A percentile compares a stretch with the other conserved stretches of the same genome.
Evolutionary conservation across 768 basidiomycete genomes (phyloP).

Genomic region (Russula sp.): DNA sequence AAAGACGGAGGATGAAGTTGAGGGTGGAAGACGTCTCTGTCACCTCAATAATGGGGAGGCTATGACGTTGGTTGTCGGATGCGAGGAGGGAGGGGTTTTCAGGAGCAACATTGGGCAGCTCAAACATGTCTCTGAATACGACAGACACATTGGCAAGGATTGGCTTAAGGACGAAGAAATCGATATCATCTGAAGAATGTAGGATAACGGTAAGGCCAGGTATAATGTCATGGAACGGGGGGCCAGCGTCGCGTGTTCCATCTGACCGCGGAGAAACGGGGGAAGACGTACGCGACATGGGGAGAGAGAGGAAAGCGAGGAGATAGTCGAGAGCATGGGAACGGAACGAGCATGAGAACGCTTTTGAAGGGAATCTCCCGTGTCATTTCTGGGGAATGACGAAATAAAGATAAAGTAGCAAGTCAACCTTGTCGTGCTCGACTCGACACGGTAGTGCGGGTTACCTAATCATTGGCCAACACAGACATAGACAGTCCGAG

Average conservation of each 20-base stretch:
- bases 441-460: background rate
- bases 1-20: constrained; percentile 13
- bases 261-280: background rate
- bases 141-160: constrained; percentile 12
- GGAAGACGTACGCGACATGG: constrained; percentile 4
- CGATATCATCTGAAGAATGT: constrained; percentile 19
- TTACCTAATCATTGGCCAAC: background rate
- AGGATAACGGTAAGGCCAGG: constrained; percentile 13
- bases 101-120: constrained; percentile 2
- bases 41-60: constrained; percentile 8
- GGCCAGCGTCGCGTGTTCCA: constrained; percentile 9
- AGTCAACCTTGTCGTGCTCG: too few relatives aligned
- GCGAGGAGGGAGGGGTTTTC: background rate
- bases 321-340: too few relatives aligned
- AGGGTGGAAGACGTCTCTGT: constrained; percentile 12
- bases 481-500: too few relatives aligned
- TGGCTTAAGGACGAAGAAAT: constrained; percentile 17
- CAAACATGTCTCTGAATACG: constrained; percentile 19
- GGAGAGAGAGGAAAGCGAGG: background rate
- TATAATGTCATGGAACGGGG: constrained; percentile 12
- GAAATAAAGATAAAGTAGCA: too few relatives aligned
- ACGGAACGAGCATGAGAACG: background rate
- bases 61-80: background rate
- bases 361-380: background rate
- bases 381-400: background rate